phyloP scores from a whole-genome alignment of 305 asterid species.

The Fraxinus velutina region DNA sequence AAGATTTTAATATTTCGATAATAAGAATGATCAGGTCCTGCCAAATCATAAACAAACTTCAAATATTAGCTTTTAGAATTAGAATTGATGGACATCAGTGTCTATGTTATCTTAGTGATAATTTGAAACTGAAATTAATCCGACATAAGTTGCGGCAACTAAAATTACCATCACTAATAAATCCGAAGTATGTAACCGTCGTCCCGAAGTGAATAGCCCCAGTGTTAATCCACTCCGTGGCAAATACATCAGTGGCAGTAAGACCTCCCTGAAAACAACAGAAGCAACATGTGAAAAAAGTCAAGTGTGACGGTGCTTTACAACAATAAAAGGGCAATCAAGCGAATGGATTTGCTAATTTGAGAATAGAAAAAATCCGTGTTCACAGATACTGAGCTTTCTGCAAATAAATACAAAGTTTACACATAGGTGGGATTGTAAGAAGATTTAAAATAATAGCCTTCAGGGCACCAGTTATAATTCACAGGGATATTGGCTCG shows the following conservation, averaged over 20 bases:
- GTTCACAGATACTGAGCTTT: neutral
- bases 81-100: constrained; percentile 10
- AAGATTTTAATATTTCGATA: neutral
- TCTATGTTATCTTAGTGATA: constrained; percentile 1
- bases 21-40: constrained; percentile 4
- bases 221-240: constrained; percentile 90
- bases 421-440: neutral
- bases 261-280: constrained; percentile 77
- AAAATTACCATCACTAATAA: constrained; percentile 83
- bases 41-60: constrained; percentile 16
- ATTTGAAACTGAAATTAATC: neutral
- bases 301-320: neutral
- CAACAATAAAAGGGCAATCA: neutral
- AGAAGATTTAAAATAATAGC: neutral
- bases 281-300: constrained; percentile 2
- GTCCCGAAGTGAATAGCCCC: constrained; percentile 94
- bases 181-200: constrained; percentile 91
- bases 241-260: constrained; percentile 95
- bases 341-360: neutral
- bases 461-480: neutral
- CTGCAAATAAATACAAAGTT: neutral
- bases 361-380: neutral
- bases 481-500: neutral
- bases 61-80: constrained; percentile 8
- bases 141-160: constrained; percentile 18